Conservation (phyloP, 2,329 filamentous ascomycete species). For the Paramyrothecium roridum region DNA sequence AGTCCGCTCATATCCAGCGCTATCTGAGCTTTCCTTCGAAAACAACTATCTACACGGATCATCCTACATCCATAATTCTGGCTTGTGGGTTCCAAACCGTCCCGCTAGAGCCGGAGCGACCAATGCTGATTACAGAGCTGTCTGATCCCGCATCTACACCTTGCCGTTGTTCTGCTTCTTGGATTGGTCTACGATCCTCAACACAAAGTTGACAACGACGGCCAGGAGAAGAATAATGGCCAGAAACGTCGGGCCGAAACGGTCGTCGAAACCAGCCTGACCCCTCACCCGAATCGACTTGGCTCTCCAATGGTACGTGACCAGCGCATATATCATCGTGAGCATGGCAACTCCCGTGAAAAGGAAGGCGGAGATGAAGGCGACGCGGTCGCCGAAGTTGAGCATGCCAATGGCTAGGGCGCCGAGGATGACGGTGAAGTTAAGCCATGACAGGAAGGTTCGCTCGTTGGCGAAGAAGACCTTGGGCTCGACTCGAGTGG, state of each 20-base stretch:
- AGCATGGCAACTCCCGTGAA: conserved; percentile 94
- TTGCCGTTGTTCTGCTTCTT: conserved; percentile 31
- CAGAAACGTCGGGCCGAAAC: conserved; percentile 87
- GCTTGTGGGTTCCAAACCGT: no score
- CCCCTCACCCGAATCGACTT: conserved; percentile 88
- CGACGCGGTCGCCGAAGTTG: conserved; percentile 94
- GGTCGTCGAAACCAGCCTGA: conserved; percentile 94
- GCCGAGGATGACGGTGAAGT: conserved; percentile 98
- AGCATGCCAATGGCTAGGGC: conserved; percentile 94
- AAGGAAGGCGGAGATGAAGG: conserved; percentile 88
- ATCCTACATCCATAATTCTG: no score
- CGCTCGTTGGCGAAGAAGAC: conserved; percentile 99
- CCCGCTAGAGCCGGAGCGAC: no score
- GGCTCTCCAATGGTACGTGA: conserved; percentile 96
- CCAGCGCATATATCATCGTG: conserved; percentile 90
- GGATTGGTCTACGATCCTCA: conserved; percentile 58
- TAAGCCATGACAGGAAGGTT: conserved; percentile 98
- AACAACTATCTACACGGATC: no score
- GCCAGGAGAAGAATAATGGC: conserved; percentile 82
- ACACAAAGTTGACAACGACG: conserved; percentile 93
- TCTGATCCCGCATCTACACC: background rate
- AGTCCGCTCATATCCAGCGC: no score
- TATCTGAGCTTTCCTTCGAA: no score
- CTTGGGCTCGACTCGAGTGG: conserved; percentile 96
- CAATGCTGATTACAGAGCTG: no score